Conservation (phyloP, 805 yeast genomes). For the Alloascoidea africana region DNA sequence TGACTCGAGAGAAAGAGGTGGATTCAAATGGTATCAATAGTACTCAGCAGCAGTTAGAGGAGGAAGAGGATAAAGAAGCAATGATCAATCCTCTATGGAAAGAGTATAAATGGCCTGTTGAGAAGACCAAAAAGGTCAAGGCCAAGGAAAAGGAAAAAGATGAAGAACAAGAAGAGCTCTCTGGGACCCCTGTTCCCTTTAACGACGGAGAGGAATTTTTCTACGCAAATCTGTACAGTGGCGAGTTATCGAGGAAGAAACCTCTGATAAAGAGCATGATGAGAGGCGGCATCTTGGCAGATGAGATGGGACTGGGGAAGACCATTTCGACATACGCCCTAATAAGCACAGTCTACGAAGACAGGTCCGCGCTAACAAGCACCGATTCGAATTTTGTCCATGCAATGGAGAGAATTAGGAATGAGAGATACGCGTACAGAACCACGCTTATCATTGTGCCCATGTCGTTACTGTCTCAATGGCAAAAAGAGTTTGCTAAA, state of each 20-base stretch:
- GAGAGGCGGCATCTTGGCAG: slow-evolving; percentile 83
- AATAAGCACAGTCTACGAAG: slow-evolving; percentile 1
- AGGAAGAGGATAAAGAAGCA: slow-evolving; percentile 25
- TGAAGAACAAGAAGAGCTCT: slow-evolving; percentile 4
- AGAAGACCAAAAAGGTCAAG: slow-evolving; percentile 25
- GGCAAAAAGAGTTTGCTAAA: slow-evolving; percentile 69
- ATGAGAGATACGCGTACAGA: slow-evolving; percentile 36
- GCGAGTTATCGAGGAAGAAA: slow-evolving; percentile 53
- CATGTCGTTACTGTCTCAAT: slow-evolving; percentile 80
- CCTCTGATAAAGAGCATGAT: slow-evolving; percentile 49
- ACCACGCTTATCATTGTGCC: slow-evolving; percentile 79
- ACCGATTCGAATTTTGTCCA: too few species aligned
- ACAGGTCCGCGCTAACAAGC: not conserved
- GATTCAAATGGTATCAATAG: slow-evolving; percentile 10
- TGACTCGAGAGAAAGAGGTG: slow-evolving; percentile 57
- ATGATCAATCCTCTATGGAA: slow-evolving; percentile 80
- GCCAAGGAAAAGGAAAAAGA: slow-evolving; percentile 4
- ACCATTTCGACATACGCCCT: slow-evolving; percentile 74
- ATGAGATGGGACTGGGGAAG: slow-evolving; percentile 95
- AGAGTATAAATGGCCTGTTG: slow-evolving; percentile 55
- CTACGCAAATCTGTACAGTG: slow-evolving; percentile 67
- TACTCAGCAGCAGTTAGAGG: slow-evolving; percentile 6
- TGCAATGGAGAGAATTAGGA: slow-evolving; percentile 5
- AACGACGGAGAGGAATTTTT: slow-evolving; percentile 22
- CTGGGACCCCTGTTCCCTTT: slow-evolving; percentile 4